These are phyloP conservation scores for Iberis pinnata DNA, from an alignment of 345 rosid species.

Conservation along the genomic window DNA sequence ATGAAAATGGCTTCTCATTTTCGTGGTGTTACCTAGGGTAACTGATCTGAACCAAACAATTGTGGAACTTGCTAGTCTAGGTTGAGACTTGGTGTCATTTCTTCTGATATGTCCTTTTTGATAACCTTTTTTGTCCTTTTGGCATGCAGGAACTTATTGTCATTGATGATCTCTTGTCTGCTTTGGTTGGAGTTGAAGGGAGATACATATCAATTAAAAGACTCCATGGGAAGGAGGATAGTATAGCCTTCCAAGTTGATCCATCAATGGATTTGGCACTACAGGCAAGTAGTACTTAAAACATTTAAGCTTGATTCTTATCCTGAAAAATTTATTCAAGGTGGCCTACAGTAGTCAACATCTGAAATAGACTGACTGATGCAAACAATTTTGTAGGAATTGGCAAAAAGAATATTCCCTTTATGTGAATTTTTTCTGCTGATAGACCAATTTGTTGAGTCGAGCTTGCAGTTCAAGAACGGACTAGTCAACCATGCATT, in stretches of 20 bases:
- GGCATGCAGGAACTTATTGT: constrained; percentile 71
- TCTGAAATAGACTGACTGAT: constrained; percentile 17
- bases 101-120: constrained; percentile 3
- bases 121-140: constrained; percentile 11
- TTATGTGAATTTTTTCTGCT: constrained; percentile 74
- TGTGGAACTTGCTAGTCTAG: not conserved
- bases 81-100: constrained; percentile 4
- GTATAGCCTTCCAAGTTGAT: constrained; percentile 65
- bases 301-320: not conserved
- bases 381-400: constrained; percentile 51
- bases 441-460: constrained; percentile 89
- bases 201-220: constrained; percentile 66
- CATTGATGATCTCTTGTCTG: constrained; percentile 83
- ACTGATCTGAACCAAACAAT: constrained; percentile 1
- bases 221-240: constrained; percentile 54
- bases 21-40: constrained; percentile 2
- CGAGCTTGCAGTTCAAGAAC: constrained; percentile 89
- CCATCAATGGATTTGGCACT: constrained; percentile 88
- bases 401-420: constrained; percentile 75
- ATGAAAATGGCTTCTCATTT: constrained; percentile 6
- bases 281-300: constrained; percentile 45
- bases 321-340: not conserved
- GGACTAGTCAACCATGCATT: constrained; percentile 97
- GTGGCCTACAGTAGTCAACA: constrained; percentile 1
- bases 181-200: constrained; percentile 94